Conservation (phyloP, 441 rosid genomes). For the Adansonia madagascariensis region DNA sequence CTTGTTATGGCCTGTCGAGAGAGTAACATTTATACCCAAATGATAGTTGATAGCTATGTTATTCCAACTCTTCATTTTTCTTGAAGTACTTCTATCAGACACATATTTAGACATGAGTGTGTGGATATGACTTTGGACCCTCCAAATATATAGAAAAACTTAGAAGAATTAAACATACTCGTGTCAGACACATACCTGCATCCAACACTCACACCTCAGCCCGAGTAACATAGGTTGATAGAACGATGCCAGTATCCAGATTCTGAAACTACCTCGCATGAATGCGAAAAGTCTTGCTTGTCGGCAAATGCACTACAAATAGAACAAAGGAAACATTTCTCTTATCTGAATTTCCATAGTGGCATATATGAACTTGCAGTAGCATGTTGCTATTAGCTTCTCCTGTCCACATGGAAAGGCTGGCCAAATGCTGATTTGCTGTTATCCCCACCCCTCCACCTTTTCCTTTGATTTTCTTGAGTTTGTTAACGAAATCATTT, state of each 20-base stretch:
- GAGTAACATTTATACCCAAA: background rate
- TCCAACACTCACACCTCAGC: too few relatives aligned
- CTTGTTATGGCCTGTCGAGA: background rate
- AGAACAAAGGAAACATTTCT: background rate
- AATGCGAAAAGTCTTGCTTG: background rate
- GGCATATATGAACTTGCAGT: background rate
- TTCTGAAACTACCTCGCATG: background rate
- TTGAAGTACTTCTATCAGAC: too few relatives aligned
- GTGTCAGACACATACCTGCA: too few relatives aligned
- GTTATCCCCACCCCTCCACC: background rate
- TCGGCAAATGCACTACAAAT: background rate
- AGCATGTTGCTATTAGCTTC: conserved; percentile 9
- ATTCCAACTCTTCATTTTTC: too few relatives aligned
- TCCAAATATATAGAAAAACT: too few relatives aligned
- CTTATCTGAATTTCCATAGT: background rate
- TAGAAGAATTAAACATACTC: too few relatives aligned
- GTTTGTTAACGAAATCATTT: conserved; percentile 16
- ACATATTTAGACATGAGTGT: too few relatives aligned
- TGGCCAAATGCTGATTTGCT: background rate
- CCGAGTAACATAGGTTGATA: background rate
- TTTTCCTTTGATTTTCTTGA: background rate
- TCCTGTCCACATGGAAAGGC: background rate
- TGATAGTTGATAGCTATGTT: background rate
- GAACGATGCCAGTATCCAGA: conserved; percentile 14
- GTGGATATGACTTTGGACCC: too few relatives aligned